Conservation (phyloP, 75 land plant genomes). For the Azolla pinnata region DNA sequence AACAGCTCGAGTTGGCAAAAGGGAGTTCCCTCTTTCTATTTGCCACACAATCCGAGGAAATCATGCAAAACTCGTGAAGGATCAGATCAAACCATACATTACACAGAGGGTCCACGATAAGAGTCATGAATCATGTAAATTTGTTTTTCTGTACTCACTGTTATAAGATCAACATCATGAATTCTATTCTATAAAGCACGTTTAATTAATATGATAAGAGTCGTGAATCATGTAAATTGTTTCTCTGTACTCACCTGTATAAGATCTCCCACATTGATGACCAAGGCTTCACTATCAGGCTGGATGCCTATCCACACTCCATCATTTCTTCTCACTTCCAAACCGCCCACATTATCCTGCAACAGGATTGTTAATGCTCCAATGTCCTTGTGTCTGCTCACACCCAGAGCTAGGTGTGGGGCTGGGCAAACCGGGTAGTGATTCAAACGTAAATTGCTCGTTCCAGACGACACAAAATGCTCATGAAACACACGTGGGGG, state of each 20-base stretch:
- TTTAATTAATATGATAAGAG: not conserved
- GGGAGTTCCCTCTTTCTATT: too few species aligned
- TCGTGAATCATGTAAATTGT: not conserved
- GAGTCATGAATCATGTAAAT: too few species aligned
- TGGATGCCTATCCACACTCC: conserved; percentile 68
- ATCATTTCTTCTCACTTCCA: conserved; percentile 41
- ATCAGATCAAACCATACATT: too few species aligned
- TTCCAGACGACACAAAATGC: not conserved
- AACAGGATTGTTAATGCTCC: conserved; percentile 57
- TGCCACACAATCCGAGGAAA: too few species aligned
- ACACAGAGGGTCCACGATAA: too few species aligned
- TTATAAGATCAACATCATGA: not conserved
- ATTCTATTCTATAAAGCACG: not conserved
- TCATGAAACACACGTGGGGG: not conserved
- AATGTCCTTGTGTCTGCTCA: conserved; percentile 72
- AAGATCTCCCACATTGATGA: conserved; percentile 63
- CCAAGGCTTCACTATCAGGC: conserved; percentile 53
- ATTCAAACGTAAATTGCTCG: conserved; percentile 24
- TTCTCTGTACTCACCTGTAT: conserved; percentile 42
- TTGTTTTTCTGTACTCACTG: too few species aligned
- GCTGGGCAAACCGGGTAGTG: conserved; percentile 69
- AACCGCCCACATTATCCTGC: conserved; percentile 70
- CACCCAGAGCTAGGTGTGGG: conserved; percentile 64
- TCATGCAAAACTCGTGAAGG: too few species aligned
- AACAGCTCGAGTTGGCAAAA: too few species aligned